phyloP scores from a whole-genome alignment of 352 stramenopile genomes.

The Phytophthora rubi region DNA sequence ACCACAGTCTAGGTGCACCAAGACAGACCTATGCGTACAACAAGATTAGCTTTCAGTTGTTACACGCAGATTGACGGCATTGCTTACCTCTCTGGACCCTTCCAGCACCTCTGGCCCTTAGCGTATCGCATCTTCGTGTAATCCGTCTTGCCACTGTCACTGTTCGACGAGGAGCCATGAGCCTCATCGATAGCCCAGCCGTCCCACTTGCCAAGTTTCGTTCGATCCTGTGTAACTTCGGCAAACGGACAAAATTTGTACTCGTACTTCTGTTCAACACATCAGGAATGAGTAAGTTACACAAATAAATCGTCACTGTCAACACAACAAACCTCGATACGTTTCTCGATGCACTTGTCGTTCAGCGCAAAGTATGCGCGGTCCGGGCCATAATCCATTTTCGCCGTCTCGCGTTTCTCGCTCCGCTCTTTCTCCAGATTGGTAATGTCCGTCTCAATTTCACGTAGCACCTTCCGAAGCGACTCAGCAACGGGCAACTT shows the following conservation, averaged over 20 bases:
- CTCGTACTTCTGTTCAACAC: constrained; percentile 67
- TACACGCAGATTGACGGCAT: background rate
- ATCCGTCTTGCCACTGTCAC: constrained; percentile 22
- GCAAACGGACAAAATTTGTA: constrained; percentile 91
- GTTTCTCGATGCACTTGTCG: constrained; percentile 77
- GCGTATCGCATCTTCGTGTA: constrained; percentile 79
- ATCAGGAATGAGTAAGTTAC: constrained; percentile 1
- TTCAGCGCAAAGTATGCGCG: constrained; percentile 79
- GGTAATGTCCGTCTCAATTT: constrained; percentile 71
- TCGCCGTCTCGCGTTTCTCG: constrained; percentile 44
- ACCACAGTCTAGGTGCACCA: constrained; percentile 84
- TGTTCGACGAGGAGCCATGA: background rate
- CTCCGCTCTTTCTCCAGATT: constrained; percentile 62
- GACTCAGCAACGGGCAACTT: constrained; percentile 70
- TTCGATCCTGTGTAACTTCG: constrained; percentile 81
- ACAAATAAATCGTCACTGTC: background rate
- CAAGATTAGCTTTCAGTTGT: background rate
- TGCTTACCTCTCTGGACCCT: constrained; percentile 81
- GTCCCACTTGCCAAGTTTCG: constrained; percentile 82
- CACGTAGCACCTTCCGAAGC: constrained; percentile 62
- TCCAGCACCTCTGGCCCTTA: constrained; percentile 91
- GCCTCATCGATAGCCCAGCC: constrained; percentile 38
- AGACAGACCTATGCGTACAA: constrained; percentile 49
- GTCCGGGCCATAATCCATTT: constrained; percentile 73
- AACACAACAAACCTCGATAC: constrained; percentile 63